Conservation (phyloP, 352 stramenopile species). For the Phytophthora uliginosa region DNA sequence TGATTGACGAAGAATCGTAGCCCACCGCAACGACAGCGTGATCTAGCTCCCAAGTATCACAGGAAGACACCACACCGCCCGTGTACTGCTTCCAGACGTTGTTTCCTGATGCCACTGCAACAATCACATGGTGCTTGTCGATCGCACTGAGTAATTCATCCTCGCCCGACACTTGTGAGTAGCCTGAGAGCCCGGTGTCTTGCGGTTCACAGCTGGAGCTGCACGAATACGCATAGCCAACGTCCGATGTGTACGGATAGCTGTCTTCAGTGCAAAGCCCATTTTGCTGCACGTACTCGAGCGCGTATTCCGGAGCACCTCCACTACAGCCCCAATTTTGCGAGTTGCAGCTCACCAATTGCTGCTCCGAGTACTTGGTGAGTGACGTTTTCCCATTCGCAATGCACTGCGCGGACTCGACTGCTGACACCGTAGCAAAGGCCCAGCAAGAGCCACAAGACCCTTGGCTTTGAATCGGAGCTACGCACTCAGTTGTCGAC, state of each 20-base stretch:
- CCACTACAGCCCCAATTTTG: conserved; percentile 93
- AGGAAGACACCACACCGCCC: conserved; percentile 88
- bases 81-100: conserved; percentile 98
- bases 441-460: conserved; percentile 98
- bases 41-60: conserved; percentile 92
- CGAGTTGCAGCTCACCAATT: conserved; percentile 93
- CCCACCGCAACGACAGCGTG: conserved; percentile 98
- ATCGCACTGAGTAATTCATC: conserved; percentile 37
- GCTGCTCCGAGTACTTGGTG: conserved; percentile 94
- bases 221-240: conserved; percentile 35
- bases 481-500: conserved; percentile 54
- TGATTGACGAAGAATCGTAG: conserved; percentile 93
- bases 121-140: conserved; percentile 91
- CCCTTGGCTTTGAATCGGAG: conserved; percentile 95
- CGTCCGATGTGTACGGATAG: conserved; percentile 47
- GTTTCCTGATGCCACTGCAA: conserved; percentile 96
- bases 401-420: conserved; percentile 95
- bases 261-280: conserved; percentile 68
- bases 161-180: conserved; percentile 66
- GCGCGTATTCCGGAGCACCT: conserved; percentile 91
- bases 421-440: conserved; percentile 94
- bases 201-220: conserved; percentile 34
- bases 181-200: conserved; percentile 56
- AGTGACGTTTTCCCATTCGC: conserved; percentile 65
- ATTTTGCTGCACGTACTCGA: conserved; percentile 93